These are phyloP conservation scores for Heracleum sosnowskyi DNA, from an alignment of 129 eudicot species.

Conservation along the genomic window DNA sequence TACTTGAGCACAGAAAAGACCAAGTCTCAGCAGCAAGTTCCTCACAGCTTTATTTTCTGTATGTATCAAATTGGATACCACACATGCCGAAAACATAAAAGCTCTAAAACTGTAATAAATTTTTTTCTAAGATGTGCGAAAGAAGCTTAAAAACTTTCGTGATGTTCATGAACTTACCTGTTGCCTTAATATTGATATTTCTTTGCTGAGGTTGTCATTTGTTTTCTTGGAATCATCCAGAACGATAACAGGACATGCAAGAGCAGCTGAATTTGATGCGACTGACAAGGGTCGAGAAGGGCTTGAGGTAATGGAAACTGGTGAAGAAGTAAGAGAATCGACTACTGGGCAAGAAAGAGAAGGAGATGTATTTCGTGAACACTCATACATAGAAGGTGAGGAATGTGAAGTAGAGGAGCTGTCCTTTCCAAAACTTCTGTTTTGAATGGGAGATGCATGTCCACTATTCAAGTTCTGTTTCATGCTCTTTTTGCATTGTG, in stretches of 20 bases:
- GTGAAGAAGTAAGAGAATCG: constrained; percentile 44
- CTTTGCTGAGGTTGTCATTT: constrained; percentile 30
- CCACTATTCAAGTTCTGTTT: constrained; percentile 25
- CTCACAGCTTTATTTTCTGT: not conserved
- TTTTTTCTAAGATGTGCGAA: not conserved
- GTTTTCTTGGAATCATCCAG: constrained; percentile 31
- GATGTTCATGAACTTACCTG: constrained; percentile 27
- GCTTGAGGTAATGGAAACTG: constrained; percentile 37
- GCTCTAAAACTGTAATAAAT: not conserved
- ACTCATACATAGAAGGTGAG: constrained; percentile 28
- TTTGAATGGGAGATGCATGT: constrained; percentile 18
- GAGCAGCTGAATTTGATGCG: constrained; percentile 21
- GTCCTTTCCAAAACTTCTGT: constrained; percentile 20
- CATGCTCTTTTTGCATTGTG: constrained; percentile 24
- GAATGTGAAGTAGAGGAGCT: constrained; percentile 28
- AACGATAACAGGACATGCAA: constrained; percentile 25
- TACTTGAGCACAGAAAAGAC: not conserved
- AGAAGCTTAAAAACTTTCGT: constrained; percentile 5
- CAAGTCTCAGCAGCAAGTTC: not conserved
- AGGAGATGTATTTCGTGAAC: constrained; percentile 28
- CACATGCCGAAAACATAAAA: not conserved
- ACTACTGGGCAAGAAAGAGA: constrained; percentile 33
- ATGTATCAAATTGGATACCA: not conserved
- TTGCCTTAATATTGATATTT: constrained; percentile 36
- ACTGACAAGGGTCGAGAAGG: constrained; percentile 31